phyloP scores from a whole-genome alignment of 2,329 filamentous ascomycete species.

The Cercospora nicotianae region DNA sequence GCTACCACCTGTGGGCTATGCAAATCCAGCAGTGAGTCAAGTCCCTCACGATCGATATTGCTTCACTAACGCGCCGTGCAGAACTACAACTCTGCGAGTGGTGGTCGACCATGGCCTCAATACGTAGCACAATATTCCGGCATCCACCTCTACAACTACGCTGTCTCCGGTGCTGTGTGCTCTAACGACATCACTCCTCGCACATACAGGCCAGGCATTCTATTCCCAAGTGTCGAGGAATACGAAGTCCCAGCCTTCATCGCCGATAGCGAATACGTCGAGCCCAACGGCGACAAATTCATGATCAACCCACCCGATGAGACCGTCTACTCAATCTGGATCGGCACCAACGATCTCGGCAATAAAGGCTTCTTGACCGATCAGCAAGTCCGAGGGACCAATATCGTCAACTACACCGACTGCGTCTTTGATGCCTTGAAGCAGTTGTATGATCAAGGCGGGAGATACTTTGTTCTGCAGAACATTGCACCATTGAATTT shows the following conservation, averaged over 20 bases:
- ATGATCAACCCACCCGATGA: constrained; percentile 53
- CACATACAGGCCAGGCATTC: constrained; percentile 51
- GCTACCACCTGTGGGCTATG: constrained; percentile 63
- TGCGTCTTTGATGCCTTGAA: constrained; percentile 68
- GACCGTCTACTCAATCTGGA: constrained; percentile 75
- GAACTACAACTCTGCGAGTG: constrained; percentile 56
- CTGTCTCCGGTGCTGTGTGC: constrained; percentile 70
- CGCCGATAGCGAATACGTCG: constrained; percentile 42
- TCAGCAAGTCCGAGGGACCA: constrained; percentile 58
- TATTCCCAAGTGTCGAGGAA: constrained; percentile 56
- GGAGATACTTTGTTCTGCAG: constrained; percentile 69
- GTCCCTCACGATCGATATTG: constrained; percentile 1
- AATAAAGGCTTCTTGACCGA: constrained; percentile 65
- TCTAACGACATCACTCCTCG: constrained; percentile 67
- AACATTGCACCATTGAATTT: constrained; percentile 67
- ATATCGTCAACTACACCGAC: constrained; percentile 64
- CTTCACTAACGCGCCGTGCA: constrained; percentile 1
- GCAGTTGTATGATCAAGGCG: constrained; percentile 64
- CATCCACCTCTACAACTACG: constrained; percentile 55
- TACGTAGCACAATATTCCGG: constrained; percentile 62
- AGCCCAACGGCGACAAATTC: constrained; percentile 43
- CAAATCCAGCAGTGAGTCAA: constrained; percentile 46
- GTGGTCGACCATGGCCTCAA: constrained; percentile 68
- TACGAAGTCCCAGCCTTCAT: constrained; percentile 52
- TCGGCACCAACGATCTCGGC: constrained; percentile 78